Percentiles rank a stretch among this genome's conserved stretches.
Conservation (phyloP, 2,329 filamentous ascomycete genomes). For the Colletotrichum sojae region DNA sequence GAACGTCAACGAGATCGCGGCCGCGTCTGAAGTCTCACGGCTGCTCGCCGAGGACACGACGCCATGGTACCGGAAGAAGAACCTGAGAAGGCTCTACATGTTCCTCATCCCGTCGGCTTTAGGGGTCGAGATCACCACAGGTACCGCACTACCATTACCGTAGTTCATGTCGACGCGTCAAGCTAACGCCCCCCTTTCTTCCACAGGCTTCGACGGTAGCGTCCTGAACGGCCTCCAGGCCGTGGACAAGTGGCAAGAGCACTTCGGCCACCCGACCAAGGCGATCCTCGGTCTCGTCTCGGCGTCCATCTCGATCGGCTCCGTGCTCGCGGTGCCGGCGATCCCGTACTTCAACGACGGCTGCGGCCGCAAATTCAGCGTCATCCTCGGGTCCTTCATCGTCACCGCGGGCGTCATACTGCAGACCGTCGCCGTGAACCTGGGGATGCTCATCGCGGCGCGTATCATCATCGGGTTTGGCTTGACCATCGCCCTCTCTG, state of each 20-base stretch:
- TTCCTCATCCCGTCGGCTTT: constrained; percentile 50
- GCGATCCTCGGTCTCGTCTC: constrained; percentile 48
- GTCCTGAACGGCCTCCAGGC: constrained; percentile 65
- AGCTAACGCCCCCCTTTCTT: neutral
- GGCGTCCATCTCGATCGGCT: constrained; percentile 64
- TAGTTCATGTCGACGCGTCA: neutral
- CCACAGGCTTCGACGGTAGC: constrained; percentile 56
- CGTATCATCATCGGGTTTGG: constrained; percentile 67
- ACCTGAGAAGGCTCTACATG: constrained; percentile 47
- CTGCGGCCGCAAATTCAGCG: constrained; percentile 48
- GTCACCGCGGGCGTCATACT: constrained; percentile 49
- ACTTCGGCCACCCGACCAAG: constrained; percentile 50
- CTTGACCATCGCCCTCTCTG: constrained; percentile 64
- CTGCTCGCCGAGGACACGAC: constrained; percentile 39
- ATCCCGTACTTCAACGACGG: constrained; percentile 49
- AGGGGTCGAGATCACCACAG: constrained; percentile 57
- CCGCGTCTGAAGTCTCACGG: constrained; percentile 34
- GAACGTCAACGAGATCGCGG: neutral
- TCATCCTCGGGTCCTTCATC: constrained; percentile 48
- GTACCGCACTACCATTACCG: constrained; percentile 34
- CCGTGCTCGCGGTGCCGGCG: constrained; percentile 47
- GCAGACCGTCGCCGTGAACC: constrained; percentile 47
- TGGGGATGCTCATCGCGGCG: constrained; percentile 65
- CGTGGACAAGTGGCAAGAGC: constrained; percentile 56
- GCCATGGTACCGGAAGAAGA: constrained; percentile 44